Evolutionary conservation across 176 grass and related monocot species (phyloP), one percentile per base, ranked within the genome.

Genomic region (Zoysia japonica): DNA sequence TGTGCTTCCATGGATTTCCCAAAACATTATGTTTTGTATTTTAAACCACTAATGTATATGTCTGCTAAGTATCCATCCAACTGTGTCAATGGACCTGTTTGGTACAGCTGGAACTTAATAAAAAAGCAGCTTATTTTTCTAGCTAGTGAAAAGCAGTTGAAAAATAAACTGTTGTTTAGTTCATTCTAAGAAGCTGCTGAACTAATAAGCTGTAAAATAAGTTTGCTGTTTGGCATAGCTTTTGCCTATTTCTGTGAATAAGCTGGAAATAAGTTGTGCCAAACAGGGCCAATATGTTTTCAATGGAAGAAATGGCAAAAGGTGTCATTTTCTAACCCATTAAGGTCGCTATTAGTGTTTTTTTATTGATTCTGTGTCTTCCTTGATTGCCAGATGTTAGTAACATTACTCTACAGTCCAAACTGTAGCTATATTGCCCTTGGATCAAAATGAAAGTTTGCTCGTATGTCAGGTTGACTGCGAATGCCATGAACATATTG

Each of bases 271-370:
- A 28, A 28, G 28, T 28, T 28, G 28, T 28, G 28, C 28, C 28
- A 28, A 28, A 28, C 28, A 28, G 28, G 28, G 28, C 28, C 28
- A 28, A 28, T 28, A 28, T 28, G 28, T 28, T 28, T 28, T 28
- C 28, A 28, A 70, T 16, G 71, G 62, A 80, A 61, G 37, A 80
- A 84, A 74, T 64, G 61, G 37, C 52, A 49, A 50, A 80, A 62
- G 16, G 41, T 67, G 52, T 19, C 68, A 77, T 83, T 83, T 74
- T 55, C 38, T 46, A 50, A 62, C 42, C 28, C 28, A 28, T 28
- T 28, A 28, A 28, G 28, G 28, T 28, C 28, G 28, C 28, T 28
- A 28, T 28, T 28, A 28, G 28, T 28, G 28, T 28, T 28, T 28
- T 55, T 70, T 53, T 46, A 79, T 8, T 83, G 45, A 9, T 79